Base-by-base conservation (phyloP, 768 basidiomycete species). In the Auriculariales sp. region DNA sequence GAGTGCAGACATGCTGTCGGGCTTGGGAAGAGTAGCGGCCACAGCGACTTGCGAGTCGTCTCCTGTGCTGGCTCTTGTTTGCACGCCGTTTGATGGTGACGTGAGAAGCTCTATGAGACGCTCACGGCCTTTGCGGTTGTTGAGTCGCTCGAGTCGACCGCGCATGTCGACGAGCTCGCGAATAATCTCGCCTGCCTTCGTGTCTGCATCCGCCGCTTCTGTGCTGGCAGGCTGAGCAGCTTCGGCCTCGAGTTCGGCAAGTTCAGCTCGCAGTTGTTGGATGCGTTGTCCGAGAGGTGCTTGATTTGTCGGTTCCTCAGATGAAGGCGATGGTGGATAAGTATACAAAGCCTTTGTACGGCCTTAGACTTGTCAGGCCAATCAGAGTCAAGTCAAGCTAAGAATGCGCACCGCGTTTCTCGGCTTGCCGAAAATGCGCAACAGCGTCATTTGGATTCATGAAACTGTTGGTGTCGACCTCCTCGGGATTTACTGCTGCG, bases 211-310 rank as follows among this genome's bases (percentile, higher is more conserved):
- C 12, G 24, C 36, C 17, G 79, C 72, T 46, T 74, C 71, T 14
- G 82, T 81, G 59, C 83, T 88, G 3, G 85, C 74, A 9, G 85
- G 86, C 55, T 89, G 84, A 0, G 79, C 71, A n/a, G 93, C 69
- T 58, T 93, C 88, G 1, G 68, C 61, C 61, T 99, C 94, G 3
- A 99, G 71, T 27, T 87, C 73, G 0, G 74, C 63, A 1, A 97
- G 69, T 58, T 99, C 94, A 2, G 74, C 72, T 53, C 90, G 84
- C 6, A 99, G 70, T 2, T 68, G 63, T 7, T 74, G 74, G 19
- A 91, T 63, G 28, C 82, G 72, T 34, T 75, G 70, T 1, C 79
- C 74, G 5, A 83, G 70, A 0, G 78, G 69, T 22, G 71, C 53
- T 57, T 6, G 70, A 67, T 48, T 67, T 68, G 6, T 73, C 72